Evolutionary conservation across 176 grass and related monocot genomes (phyloP).

Genomic region (Zoysia japonica): DNA sequence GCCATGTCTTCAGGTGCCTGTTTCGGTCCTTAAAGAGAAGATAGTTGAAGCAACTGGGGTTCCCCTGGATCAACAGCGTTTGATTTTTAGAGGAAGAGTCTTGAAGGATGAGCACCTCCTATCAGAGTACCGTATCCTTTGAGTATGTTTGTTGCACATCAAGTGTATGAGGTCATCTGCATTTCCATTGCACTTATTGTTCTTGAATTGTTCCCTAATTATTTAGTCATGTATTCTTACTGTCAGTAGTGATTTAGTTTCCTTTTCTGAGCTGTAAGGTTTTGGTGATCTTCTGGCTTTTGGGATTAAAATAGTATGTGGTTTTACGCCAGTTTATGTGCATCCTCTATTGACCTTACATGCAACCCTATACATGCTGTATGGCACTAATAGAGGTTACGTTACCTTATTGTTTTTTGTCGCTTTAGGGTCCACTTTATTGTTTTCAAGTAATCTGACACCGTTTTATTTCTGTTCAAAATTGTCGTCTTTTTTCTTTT

Average conservation of each 20-base stretch:
- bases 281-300: not conserved
- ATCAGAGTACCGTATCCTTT: slow-evolving; percentile 95
- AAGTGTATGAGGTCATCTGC: not conserved
- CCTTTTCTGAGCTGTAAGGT: not conserved
- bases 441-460: not conserved
- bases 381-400: not conserved
- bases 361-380: not conserved
- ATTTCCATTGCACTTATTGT: not conserved
- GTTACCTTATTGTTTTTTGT: slow-evolving; percentile 2
- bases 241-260: not conserved
- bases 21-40: slow-evolving; percentile 72
- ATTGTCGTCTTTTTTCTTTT: not conserved
- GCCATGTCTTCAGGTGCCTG: slow-evolving; percentile 48
- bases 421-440: not conserved
- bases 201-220: not conserved
- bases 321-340: not conserved
- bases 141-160: not conserved
- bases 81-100: slow-evolving; percentile 92
- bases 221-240: not conserved
- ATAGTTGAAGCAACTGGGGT: slow-evolving; percentile 51
- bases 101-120: slow-evolving; percentile 81
- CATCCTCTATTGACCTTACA: not conserved
- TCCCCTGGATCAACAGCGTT: slow-evolving; percentile 76
- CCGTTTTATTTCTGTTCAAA: slow-evolving; percentile 7
- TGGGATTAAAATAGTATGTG: not conserved